phyloP scores from a whole-genome alignment of 768 basidiomycete species.

The Agrocybe pediades region DNA sequence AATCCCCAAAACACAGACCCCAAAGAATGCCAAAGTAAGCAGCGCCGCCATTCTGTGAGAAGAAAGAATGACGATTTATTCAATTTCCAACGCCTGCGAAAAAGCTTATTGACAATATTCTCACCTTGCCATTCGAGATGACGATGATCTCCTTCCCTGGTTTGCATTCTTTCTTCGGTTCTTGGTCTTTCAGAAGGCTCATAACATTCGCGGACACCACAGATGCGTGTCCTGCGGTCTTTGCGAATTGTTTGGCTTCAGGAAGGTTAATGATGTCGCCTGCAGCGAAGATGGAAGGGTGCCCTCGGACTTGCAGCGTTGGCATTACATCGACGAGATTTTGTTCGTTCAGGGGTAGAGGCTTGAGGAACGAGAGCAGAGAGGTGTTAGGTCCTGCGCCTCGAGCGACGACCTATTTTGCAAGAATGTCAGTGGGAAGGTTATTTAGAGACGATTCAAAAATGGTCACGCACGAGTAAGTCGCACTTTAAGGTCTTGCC shows the following conservation, averaged over 20 bases:
- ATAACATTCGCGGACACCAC: slow-evolving; percentile 52
- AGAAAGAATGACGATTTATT: background rate
- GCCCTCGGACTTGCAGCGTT: slow-evolving; percentile 49
- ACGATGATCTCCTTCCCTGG: slow-evolving; percentile 20
- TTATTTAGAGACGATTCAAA: background rate
- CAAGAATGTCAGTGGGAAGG: background rate
- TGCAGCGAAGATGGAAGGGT: slow-evolving; percentile 54
- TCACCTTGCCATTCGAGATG: slow-evolving; percentile 21
- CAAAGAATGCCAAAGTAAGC: slow-evolving; percentile 43
- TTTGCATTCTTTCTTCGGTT: slow-evolving; percentile 25
- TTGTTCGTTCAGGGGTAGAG: slow-evolving; percentile 29
- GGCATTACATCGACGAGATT: slow-evolving; percentile 47
- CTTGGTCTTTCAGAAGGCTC: slow-evolving; percentile 20
- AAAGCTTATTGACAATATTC: background rate
- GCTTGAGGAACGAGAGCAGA: slow-evolving; percentile 36
- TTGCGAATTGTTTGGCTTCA: slow-evolving; percentile 58
- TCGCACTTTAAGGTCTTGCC: slow-evolving; percentile 23
- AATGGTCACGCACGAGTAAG: slow-evolving; percentile 16
- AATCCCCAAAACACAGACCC: slow-evolving; percentile 46
- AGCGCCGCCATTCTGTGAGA: slow-evolving; percentile 40
- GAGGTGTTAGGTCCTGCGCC: slow-evolving; percentile 47
- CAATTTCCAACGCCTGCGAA: slow-evolving; percentile 29
- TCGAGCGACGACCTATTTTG: slow-evolving; percentile 28
- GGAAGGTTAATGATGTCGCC: slow-evolving; percentile 58
- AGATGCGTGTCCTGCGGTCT: slow-evolving; percentile 40